phyloP scores from a whole-genome alignment of 306 rosid species.

The Cucumis cinereus region DNA sequence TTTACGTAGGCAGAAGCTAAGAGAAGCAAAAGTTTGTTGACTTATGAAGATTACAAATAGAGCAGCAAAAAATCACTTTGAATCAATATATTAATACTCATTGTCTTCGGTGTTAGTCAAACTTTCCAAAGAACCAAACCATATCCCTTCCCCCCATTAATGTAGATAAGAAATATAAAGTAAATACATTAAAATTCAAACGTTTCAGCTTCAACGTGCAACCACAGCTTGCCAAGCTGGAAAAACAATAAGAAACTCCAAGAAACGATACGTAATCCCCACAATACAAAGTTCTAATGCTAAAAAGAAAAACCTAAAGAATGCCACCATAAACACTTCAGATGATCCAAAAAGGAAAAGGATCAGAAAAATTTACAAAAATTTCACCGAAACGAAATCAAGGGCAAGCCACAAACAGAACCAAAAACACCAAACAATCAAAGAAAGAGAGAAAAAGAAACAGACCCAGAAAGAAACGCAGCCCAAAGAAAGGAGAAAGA shows the following conservation, averaged over 20 bases:
- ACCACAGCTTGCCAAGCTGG: neutral
- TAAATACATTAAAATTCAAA: neutral
- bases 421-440: neutral
- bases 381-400: neutral
- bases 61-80: neutral
- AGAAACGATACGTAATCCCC: neutral
- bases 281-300: neutral
- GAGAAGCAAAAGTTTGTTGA: neutral
- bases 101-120: neutral
- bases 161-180: neutral
- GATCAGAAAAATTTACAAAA: neutral
- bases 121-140: neutral
- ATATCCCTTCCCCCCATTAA: neutral
- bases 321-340: neutral
- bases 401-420: neutral
- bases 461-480: neutral
- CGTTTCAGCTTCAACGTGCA: neutral
- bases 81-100: neutral
- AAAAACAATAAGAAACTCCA: neutral
- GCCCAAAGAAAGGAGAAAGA: neutral
- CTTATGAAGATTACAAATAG: neutral
- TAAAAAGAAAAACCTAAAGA: slow-evolving; percentile 1
- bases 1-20: neutral
- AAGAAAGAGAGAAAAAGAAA: neutral
- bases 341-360: neutral